phyloP scores from a whole-genome alignment of 352 stramenopile genomes.

The Globisporangium carolinianum region DNA sequence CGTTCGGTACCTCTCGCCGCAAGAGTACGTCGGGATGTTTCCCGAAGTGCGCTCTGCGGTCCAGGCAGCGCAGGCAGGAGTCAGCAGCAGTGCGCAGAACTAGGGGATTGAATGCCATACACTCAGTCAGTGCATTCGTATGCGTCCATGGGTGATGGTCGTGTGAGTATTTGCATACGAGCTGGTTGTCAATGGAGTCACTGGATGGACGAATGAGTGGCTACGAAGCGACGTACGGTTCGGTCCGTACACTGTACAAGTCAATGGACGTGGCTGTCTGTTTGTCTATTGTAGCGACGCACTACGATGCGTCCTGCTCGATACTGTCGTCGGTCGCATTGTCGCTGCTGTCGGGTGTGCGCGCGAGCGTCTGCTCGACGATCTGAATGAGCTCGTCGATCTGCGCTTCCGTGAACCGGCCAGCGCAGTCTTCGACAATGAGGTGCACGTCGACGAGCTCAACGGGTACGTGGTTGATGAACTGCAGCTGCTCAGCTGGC shows the following conservation, averaged over 20 bases:
- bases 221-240: too few relatives aligned
- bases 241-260: too few relatives aligned
- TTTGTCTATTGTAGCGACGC: neutral
- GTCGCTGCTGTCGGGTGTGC: constrained; percentile 18
- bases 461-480: constrained; percentile 78
- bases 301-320: constrained; percentile 10
- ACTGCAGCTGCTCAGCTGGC: constrained; percentile 73
- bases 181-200: too few relatives aligned
- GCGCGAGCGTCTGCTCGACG: constrained; percentile 55
- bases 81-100: constrained; percentile 23
- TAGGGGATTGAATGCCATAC: neutral
- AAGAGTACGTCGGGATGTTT: constrained; percentile 89
- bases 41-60: constrained; percentile 67
- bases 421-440: constrained; percentile 79
- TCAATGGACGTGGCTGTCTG: too few relatives aligned
- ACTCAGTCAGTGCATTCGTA: neutral
- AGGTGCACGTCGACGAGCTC: constrained; percentile 83
- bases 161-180: too few relatives aligned
- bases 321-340: constrained; percentile 19
- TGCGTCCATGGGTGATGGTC: neutral
- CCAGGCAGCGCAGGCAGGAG: constrained; percentile 29
- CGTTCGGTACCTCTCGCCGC: constrained; percentile 77
- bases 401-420: constrained; percentile 67
- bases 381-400: constrained; percentile 70
- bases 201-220: too few relatives aligned